Evolutionary conservation across 148 eudicot species (phyloP), one percentile per base, ranked within the genome.

Genomic region (Limonium bicolor): DNA sequence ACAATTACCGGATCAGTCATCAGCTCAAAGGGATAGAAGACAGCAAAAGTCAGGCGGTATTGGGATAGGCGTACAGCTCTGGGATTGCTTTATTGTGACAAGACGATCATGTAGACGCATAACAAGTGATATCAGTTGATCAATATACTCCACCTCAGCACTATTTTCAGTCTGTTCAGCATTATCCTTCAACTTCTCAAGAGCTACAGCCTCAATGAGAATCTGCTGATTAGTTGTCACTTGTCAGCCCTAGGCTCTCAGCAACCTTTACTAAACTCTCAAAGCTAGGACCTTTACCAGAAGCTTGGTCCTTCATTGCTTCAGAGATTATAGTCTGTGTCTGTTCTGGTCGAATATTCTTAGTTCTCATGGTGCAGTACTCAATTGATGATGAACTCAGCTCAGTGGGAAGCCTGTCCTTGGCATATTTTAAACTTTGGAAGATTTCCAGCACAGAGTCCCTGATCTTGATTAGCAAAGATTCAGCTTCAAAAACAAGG

Each of bases 121-220:
- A 20, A 86, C 63, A 25, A 86, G 66, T 50, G 71, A 36, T 50
- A 86, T 75, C 41, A 82, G 50, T 53, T 82, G 82, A 50, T 86
- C 96, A 33, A 75, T 63, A 33, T 71, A 64, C 53, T 78, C 94
- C 28, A 67, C 78, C 54, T 86, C 96, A 1, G 46, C 67, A 46
- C 49, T 73, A 39, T 86, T 86, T 64, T 78, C 96, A 51, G 77
- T 79, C 48, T 82, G 96, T 46, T 82, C 94, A 45, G 84, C 84
- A 61, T 61, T 82, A 42, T 86, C 96, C 58, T 86, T 86, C 55
- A 86, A 41, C 30, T 73, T 82, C 56, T 86, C 96, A 32, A 86
- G 88, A 51, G 96, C 96, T 49, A 70, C 88, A 27, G 82, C 82
- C 61, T 86, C 96, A 18, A 82, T 78, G 22, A 86, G 74, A 59